Conservation (phyloP, 1,284 basidiomycete genomes). For the Lignosus rhinocerotis region DNA sequence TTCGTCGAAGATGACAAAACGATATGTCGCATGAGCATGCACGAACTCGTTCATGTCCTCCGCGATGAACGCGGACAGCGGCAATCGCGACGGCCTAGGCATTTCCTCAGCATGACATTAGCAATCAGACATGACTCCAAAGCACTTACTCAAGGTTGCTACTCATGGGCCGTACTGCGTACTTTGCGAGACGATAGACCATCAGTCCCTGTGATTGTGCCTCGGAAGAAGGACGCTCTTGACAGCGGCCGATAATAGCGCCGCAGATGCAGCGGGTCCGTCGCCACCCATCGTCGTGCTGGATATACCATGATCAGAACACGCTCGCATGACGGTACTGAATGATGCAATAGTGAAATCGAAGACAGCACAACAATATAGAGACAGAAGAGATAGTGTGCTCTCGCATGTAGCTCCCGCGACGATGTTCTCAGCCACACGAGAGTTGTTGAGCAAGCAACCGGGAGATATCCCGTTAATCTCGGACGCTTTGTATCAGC, state of each 20-base stretch:
- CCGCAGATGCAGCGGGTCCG: conserved; percentile 77
- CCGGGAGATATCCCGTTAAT: conserved; percentile 45
- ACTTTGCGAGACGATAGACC: conserved; percentile 76
- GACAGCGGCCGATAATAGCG: conserved; percentile 70
- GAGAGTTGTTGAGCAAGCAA: conserved; percentile 79
- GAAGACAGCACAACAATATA: conserved; percentile 20
- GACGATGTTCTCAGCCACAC: conserved; percentile 61
- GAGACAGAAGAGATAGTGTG: conserved; percentile 45
- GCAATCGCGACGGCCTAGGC: conserved; percentile 59
- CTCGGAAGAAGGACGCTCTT: conserved; percentile 45
- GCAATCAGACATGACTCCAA: not conserved
- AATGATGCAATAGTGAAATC: not conserved
- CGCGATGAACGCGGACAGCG: conserved; percentile 81
- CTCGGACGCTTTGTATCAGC: conserved; percentile 91
- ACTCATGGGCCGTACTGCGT: conserved; percentile 74
- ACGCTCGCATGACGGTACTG: not conserved
- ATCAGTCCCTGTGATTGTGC: conserved; percentile 34
- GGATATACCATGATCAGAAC: conserved; percentile 23
- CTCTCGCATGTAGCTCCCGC: conserved; percentile 84
- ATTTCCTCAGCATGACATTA: not conserved
- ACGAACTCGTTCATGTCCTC: conserved; percentile 87
- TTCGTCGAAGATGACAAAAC: conserved; percentile 83
- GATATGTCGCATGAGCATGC: conserved; percentile 86
- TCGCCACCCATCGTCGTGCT: conserved; percentile 64
- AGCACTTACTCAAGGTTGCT: conserved; percentile 57